These are phyloP conservation scores for Linum tenue DNA, from an alignment of 345 rosid species.

Conservation along the genomic window DNA sequence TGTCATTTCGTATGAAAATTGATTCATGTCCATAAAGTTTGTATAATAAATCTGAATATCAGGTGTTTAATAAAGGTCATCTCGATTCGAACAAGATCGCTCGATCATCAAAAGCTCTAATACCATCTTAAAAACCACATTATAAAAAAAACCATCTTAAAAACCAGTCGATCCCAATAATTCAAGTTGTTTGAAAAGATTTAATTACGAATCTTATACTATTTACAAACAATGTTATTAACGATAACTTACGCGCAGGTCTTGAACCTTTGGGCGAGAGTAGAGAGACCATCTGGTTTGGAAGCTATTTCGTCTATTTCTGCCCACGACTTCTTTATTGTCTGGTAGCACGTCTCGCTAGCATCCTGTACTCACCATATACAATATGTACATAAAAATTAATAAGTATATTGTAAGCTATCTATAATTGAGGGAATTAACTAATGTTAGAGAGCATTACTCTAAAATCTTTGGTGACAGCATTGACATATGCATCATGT, in stretches of 20 bases:
- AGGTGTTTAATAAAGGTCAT: not conserved
- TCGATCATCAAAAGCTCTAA: too few species aligned
- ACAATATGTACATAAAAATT: not conserved
- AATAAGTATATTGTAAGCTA: not conserved
- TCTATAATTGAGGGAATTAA: not conserved
- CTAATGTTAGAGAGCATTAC: not conserved
- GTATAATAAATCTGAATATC: too few species aligned
- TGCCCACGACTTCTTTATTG: slow-evolving; percentile 29
- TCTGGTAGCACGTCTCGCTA: slow-evolving; percentile 33
- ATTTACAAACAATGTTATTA: too few species aligned
- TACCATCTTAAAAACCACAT: too few species aligned
- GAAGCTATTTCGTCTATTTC: slow-evolving; percentile 21
- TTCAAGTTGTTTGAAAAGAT: too few species aligned
- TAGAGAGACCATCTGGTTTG: slow-evolving; percentile 14
- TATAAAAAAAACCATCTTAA: too few species aligned
- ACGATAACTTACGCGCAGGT: slow-evolving; percentile 14
- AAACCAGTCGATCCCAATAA: too few species aligned
- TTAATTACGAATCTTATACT: too few species aligned
- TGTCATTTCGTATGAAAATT: too few species aligned
- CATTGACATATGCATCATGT: slow-evolving; percentile 12
- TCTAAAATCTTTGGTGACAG: slow-evolving; percentile 20
- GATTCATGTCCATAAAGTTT: too few species aligned
- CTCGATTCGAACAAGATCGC: too few species aligned
- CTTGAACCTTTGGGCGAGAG: slow-evolving; percentile 14
- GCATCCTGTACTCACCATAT: slow-evolving; percentile 8